Conservation (phyloP, 768 basidiomycete genomes). For the Hygrocybe punicea region DNA sequence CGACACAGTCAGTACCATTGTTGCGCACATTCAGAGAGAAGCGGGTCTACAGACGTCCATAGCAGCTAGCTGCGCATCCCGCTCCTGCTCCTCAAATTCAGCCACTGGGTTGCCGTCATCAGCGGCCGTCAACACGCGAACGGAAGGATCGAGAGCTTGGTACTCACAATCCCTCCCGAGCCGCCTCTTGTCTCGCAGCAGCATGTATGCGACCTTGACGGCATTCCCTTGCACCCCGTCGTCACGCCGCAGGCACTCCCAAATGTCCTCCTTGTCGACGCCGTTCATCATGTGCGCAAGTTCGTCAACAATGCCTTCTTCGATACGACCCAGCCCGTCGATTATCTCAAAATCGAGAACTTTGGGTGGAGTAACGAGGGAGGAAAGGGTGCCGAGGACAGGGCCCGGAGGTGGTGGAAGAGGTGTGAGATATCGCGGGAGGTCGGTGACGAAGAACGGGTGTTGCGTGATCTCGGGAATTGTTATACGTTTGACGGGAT, state of each 20-base stretch:
- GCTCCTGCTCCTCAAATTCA: conserved; percentile 79
- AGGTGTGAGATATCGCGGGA: conserved; percentile 82
- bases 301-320: conserved; percentile 87
- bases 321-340: conserved; percentile 88
- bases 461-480: conserved; percentile 87
- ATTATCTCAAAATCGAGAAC: conserved; percentile 79
- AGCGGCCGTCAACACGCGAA: background rate
- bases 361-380: conserved; percentile 66
- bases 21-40: conserved; percentile 1
- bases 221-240: conserved; percentile 87
- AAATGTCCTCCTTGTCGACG: conserved; percentile 79
- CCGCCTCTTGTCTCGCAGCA: conserved; percentile 83
- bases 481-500: conserved; percentile 93
- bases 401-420: conserved; percentile 76
- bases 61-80: conserved; percentile 72
- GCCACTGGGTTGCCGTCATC: conserved; percentile 46
- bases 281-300: conserved; percentile 67
- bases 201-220: conserved; percentile 94
- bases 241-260: conserved; percentile 77
- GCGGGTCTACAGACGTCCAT: conserved; percentile 61
- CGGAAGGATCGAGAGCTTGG: background rate
- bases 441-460: conserved; percentile 84
- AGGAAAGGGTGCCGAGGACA: conserved; percentile 68
- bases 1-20: conserved; percentile 8
- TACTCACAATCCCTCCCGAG: conserved; percentile 78